Conservation (phyloP, 1,284 basidiomycete genomes). For the Melampsora larici-populina region DNA sequence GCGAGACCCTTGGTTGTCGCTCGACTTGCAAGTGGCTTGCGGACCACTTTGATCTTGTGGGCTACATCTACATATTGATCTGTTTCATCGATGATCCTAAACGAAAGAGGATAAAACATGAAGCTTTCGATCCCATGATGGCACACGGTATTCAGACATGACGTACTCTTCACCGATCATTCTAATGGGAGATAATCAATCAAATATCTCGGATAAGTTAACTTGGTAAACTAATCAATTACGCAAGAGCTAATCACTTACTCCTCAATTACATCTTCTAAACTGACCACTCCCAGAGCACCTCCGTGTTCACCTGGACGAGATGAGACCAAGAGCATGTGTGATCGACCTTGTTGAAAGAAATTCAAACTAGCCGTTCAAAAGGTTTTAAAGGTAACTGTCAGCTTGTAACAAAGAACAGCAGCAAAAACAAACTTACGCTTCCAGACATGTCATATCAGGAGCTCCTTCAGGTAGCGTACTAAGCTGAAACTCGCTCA, state of each 20-base stretch:
- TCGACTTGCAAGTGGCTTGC: conserved; percentile 16
- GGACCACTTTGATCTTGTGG: conserved; percentile 42
- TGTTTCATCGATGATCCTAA: conserved; percentile 74
- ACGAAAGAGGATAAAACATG: background rate
- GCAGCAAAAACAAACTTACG: conserved; percentile 47
- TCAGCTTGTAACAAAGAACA: background rate
- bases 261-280: conserved; percentile 64
- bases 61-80: conserved; percentile 71
- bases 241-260: conserved; percentile 48
- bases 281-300: conserved; percentile 68
- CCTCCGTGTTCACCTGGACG: conserved; percentile 77
- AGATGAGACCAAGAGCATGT: conserved; percentile 78
- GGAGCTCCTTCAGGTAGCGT: conserved; percentile 89
- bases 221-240: conserved; percentile 11
- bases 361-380: conserved; percentile 49
- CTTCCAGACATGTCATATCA: conserved; percentile 75
- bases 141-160: too few species aligned
- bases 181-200: conserved; percentile 7
- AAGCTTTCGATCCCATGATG: too few species aligned
- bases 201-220: background rate
- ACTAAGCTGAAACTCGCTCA: conserved; percentile 64
- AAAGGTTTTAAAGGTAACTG: background rate
- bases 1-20: conserved; percentile 32
- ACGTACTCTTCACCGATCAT: conserved; percentile 71
- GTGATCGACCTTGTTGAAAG: conserved; percentile 85